phyloP scores from a whole-genome alignment of 257 asterid species.

The Schizonepeta tenuifolia region DNA sequence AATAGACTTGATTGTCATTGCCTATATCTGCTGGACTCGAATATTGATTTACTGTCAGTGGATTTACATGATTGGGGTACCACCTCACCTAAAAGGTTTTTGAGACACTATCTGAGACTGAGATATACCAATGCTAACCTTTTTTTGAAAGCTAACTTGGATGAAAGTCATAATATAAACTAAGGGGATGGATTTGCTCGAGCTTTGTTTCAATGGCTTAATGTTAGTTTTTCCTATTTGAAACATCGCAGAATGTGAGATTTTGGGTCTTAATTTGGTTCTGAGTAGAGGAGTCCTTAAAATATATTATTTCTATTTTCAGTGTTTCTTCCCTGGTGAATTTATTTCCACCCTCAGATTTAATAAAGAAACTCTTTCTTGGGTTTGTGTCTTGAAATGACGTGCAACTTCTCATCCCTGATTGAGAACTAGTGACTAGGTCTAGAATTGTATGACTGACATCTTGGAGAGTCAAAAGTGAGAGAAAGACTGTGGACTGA shows the following conservation, averaged over 20 bases:
- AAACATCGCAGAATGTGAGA: not conserved
- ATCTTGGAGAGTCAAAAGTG: not conserved
- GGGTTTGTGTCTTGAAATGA: not conserved
- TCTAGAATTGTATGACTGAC: not conserved
- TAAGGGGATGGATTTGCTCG: not conserved
- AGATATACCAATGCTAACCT: not conserved
- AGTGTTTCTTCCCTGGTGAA: not conserved
- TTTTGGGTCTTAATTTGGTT: not conserved
- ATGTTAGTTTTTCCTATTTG: not conserved
- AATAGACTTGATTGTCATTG: not conserved
- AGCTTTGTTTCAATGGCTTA: not conserved
- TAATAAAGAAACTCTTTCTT: not conserved
- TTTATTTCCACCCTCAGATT: not conserved
- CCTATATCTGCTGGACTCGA: not conserved
- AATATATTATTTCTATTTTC: not conserved
- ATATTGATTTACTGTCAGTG: not conserved
- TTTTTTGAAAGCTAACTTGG: not conserved
- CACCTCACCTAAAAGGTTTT: not conserved
- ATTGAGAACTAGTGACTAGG: not conserved
- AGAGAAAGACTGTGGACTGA: not conserved
- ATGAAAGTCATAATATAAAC: constrained; percentile 7
- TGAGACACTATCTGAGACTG: not conserved
- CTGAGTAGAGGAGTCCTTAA: not conserved
- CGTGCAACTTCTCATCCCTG: not conserved
- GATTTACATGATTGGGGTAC: not conserved